Percentiles rank a stretch among this genome's conserved stretches.
Conservation (phyloP, 2,329 filamentous ascomycete species). For the Hypocreales sp. region DNA sequence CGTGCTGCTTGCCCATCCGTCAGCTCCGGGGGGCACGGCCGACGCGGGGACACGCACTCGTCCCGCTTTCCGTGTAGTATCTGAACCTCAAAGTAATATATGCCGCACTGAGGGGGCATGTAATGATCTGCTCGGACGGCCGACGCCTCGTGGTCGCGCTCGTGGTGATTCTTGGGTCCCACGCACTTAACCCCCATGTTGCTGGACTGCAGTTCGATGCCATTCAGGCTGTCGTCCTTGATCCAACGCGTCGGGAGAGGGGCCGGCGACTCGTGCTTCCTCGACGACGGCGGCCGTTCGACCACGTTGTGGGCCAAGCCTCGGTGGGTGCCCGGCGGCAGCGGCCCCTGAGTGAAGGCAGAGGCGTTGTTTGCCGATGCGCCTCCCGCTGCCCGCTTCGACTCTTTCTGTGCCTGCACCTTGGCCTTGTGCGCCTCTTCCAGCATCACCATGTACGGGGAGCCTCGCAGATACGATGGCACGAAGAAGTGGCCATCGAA, state of each 20-base stretch:
- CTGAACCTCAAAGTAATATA: conserved; percentile 80
- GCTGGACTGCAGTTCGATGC: conserved; percentile 59
- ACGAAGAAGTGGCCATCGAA: conserved; percentile 47
- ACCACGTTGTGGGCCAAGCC: conserved; percentile 75
- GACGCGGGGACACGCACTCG: conserved; percentile 28
- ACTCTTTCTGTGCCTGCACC: conserved; percentile 34
- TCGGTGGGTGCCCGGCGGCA: conserved; percentile 41
- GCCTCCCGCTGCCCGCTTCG: conserved; percentile 5
- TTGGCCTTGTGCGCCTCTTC: conserved; percentile 54
- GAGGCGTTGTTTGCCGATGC: conserved; percentile 38
- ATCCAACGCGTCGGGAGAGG: conserved; percentile 76
- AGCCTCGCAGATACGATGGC: conserved; percentile 69
- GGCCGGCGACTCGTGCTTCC: conserved; percentile 42
- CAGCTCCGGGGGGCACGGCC: background rate
- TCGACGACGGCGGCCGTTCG: conserved; percentile 49
- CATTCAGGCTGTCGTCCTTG: conserved; percentile 55
- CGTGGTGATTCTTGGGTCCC: conserved; percentile 27
- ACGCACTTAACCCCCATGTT: conserved; percentile 56
- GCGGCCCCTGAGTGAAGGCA: conserved; percentile 23
- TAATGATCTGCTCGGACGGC: conserved; percentile 69
- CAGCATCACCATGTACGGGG: conserved; percentile 63
- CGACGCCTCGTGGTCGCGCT: conserved; percentile 59
- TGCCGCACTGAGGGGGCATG: conserved; percentile 79
- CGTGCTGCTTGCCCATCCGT: conserved; percentile 23
- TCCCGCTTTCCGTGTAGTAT: conserved; percentile 35